Conservation (phyloP, 2,329 filamentous ascomycete genomes). For the Atkinsonella hypoxylon region DNA sequence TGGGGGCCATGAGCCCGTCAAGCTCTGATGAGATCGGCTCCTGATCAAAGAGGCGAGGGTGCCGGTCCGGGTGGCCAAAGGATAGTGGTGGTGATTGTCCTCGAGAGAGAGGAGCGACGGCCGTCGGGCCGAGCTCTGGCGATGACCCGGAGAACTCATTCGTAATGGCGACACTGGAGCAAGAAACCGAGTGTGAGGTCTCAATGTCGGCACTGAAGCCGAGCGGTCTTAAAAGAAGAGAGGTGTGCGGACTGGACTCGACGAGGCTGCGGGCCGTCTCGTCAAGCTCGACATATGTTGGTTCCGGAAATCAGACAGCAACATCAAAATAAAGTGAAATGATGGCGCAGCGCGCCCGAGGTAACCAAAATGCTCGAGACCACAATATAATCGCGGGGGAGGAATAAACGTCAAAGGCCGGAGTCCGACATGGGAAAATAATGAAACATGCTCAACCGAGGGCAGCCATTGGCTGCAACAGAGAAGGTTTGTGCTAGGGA, state of each 20-base stretch:
- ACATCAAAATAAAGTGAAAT: neutral
- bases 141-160: constrained; percentile 20
- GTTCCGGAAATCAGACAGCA: neutral
- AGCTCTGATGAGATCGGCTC: constrained; percentile 24
- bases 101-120: constrained; percentile 22
- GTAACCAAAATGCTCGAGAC: neutral
- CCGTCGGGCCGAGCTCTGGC: constrained; percentile 16
- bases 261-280: neutral
- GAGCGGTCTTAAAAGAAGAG: neutral
- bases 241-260: neutral
- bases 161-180: neutral
- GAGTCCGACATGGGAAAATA: neutral
- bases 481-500: neutral
- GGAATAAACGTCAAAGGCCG: neutral
- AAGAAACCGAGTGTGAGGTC: neutral
- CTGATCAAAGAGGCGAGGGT: constrained; percentile 27
- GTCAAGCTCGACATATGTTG: neutral
- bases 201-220: neutral
- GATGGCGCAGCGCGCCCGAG: neutral
- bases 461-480: neutral
- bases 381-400: neutral
- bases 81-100: constrained; percentile 19
- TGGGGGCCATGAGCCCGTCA: constrained; percentile 16
- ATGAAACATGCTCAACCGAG: neutral
- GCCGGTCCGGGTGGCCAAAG: constrained; percentile 24